These are phyloP conservation scores for Cubamyces sp. DNA, from an alignment of 768 basidiomycete genomes.

Conservation along the genomic window DNA sequence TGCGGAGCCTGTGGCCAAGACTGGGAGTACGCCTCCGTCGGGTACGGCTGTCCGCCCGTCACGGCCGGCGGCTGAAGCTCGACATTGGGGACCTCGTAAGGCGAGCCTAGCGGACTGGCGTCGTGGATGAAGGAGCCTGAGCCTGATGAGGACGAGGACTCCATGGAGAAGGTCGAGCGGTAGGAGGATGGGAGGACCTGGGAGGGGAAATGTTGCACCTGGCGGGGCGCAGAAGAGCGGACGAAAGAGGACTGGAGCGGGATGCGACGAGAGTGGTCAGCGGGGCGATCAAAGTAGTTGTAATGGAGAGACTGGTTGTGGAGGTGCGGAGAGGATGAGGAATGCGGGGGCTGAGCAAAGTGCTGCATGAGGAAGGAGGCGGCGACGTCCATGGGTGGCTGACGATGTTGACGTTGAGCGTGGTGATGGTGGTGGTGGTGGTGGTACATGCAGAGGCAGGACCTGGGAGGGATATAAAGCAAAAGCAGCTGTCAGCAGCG, in stretches of 20 bases:
- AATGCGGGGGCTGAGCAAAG: constrained; percentile 13
- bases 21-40: constrained; percentile 17
- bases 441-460: constrained; percentile 9
- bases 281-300: constrained; percentile 19
- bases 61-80: constrained; percentile 1
- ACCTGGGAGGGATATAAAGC: constrained; percentile 14
- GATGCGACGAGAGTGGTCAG: constrained; percentile 19
- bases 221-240: constrained; percentile 26
- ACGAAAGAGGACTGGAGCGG: constrained; percentile 25
- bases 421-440: constrained; percentile 5
- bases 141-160: constrained; percentile 22
- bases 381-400: constrained; percentile 26
- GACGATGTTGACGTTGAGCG: constrained; percentile 11
- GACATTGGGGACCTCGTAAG: constrained; percentile 11
- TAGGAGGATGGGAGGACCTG: constrained; percentile 17
- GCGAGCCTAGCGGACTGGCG: constrained; percentile 16
- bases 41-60: constrained; percentile 13
- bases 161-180: constrained; percentile 20
- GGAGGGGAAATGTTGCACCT: constrained; percentile 14
- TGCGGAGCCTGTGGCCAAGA: constrained; percentile 14
- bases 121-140: constrained; percentile 15
- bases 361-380: constrained; percentile 22
- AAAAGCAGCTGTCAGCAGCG: constrained; percentile 16
- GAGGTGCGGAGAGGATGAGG: constrained; percentile 15
- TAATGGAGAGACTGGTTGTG: constrained; percentile 20